Evolutionary conservation across 2,329 filamentous ascomycete species (phyloP).

Genomic region (Aplosporella prunicola): DNA sequence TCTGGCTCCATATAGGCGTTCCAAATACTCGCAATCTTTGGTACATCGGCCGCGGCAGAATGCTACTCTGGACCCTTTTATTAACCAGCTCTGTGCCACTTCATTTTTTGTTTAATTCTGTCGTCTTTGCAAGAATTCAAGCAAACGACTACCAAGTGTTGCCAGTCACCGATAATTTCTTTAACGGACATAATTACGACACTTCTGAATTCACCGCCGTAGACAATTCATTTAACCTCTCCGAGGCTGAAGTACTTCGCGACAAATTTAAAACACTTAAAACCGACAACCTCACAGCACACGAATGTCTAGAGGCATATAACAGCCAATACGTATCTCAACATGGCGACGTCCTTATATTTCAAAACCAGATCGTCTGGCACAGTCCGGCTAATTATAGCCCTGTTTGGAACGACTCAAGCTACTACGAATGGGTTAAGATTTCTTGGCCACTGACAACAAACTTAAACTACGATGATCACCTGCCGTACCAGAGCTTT

Average conservation of each 20-base stretch:
- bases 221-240: neutral
- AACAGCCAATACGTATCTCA: slow-evolving; percentile 1
- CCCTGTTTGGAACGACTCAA: neutral
- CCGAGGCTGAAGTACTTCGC: no score
- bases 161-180: neutral
- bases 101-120: slow-evolving; percentile 23
- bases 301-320: neutral
- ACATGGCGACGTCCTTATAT: neutral
- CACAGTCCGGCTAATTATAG: neutral
- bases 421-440: neutral
- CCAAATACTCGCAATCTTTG: slow-evolving; percentile 32
- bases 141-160: slow-evolving; percentile 2
- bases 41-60: slow-evolving; percentile 15
- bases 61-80: slow-evolving; percentile 15
- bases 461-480: neutral
- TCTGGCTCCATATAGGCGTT: slow-evolving; percentile 39
- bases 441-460: no score
- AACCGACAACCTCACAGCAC: neutral
- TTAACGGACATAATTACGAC: neutral
- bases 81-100: slow-evolving; percentile 25
- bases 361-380: neutral
- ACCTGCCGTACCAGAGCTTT: slow-evolving; percentile 1
- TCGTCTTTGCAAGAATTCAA: slow-evolving; percentile 5
- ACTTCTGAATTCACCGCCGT: neutral
- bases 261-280: no score